Conservation (phyloP, 2,329 filamentous ascomycete species). For the Fusarium phyllophilum region DNA sequence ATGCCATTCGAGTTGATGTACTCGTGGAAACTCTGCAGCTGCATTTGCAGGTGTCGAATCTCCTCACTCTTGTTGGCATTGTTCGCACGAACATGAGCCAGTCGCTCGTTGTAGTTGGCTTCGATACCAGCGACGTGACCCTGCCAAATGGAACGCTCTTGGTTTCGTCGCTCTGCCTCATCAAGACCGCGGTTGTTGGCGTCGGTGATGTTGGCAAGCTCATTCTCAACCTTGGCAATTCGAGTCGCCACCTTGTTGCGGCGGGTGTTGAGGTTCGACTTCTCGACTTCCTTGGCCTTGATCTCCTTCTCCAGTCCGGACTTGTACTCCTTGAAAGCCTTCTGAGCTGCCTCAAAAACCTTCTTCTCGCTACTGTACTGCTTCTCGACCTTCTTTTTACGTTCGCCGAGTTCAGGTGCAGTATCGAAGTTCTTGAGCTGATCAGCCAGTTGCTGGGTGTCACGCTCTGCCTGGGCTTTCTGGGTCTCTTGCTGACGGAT, state of each 20-base stretch:
- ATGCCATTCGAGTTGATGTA: slow-evolving; percentile 49
- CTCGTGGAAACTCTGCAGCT: slow-evolving; percentile 48
- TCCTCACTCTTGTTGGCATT: slow-evolving; percentile 48
- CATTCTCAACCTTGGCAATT: slow-evolving; percentile 77
- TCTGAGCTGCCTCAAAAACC: slow-evolving; percentile 67
- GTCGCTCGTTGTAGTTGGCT: slow-evolving; percentile 56
- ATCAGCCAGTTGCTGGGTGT: slow-evolving; percentile 65
- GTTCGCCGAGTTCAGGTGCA: slow-evolving; percentile 69
- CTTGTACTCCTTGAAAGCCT: slow-evolving; percentile 68
- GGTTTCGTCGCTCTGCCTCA: slow-evolving; percentile 69
- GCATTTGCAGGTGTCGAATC: slow-evolving; percentile 45
- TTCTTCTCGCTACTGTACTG: slow-evolving; percentile 65
- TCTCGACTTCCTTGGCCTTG: slow-evolving; percentile 71
- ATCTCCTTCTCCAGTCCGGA: slow-evolving; percentile 70
- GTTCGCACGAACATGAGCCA: slow-evolving; percentile 51
- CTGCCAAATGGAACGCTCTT: slow-evolving; percentile 60
- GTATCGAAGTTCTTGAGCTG: slow-evolving; percentile 70
- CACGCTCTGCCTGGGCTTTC: slow-evolving; percentile 71
- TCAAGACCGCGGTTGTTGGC: slow-evolving; percentile 73
- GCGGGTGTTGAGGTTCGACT: slow-evolving; percentile 71
- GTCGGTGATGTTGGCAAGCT: slow-evolving; percentile 75
- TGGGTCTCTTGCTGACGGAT: slow-evolving; percentile 79
- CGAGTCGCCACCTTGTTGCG: slow-evolving; percentile 77
- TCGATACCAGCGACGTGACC: slow-evolving; percentile 59
- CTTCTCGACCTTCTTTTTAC: slow-evolving; percentile 65